Evolutionary conservation across 164 flowering plant species (phyloP).

Genomic region (Piper betle): DNA sequence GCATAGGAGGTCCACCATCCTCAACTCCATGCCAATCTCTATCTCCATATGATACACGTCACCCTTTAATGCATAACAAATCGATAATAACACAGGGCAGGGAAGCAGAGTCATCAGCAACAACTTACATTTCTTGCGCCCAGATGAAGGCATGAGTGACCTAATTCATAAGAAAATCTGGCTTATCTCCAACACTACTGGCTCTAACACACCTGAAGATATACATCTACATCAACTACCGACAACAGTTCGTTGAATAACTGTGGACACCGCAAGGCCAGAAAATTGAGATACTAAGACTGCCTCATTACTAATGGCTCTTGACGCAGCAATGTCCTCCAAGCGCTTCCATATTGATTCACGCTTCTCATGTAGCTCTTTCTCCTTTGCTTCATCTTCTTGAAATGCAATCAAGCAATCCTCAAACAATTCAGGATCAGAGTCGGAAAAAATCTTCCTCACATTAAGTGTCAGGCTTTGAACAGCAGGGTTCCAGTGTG

Average conservation of each 20-base stretch:
- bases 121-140: not conserved
- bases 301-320: constrained; percentile 42
- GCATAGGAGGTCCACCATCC: constrained; percentile 1
- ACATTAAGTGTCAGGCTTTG: constrained; percentile 71
- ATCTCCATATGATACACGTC: constrained; percentile 6
- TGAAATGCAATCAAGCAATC: constrained; percentile 49
- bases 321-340: constrained; percentile 65
- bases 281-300: constrained; percentile 48
- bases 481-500: constrained; percentile 87
- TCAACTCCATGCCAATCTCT: constrained; percentile 4
- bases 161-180: not conserved
- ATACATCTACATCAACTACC: constrained; percentile 26
- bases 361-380: constrained; percentile 34
- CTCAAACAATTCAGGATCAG: constrained; percentile 47
- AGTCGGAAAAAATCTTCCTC: constrained; percentile 57
- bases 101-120: not conserved
- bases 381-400: constrained; percentile 51
- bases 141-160: not conserved
- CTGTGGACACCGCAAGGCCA: constrained; percentile 24
- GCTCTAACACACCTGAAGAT: not conserved
- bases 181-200: constrained; percentile 1
- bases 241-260: constrained; percentile 25
- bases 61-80: not conserved
- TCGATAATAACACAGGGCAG: not conserved
- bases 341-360: constrained; percentile 61